These are phyloP conservation scores for Paramecium tetraurelia DNA, from an alignment of 73 alveolate species.

Conservation along the genomic window DNA sequence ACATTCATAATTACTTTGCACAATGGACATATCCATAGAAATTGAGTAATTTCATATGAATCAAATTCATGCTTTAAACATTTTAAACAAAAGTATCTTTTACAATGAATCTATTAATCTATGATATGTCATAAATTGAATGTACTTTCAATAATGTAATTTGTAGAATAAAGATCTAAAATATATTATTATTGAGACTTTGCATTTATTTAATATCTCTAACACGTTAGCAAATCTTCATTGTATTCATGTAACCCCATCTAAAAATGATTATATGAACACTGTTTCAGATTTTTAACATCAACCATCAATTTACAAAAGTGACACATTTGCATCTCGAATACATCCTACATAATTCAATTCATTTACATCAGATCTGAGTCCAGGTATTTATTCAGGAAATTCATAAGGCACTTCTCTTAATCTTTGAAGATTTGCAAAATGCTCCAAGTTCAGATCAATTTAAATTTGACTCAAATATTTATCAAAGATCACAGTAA, in stretches of 20 bases:
- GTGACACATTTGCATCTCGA: not conserved
- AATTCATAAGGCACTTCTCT: conserved; percentile 6
- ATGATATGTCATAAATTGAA: not conserved
- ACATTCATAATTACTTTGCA: not conserved
- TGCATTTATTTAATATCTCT: not conserved
- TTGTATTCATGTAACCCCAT: conserved; percentile 14
- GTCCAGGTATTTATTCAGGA: not conserved
- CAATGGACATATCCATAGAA: not conserved
- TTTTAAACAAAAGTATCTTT: conserved; percentile 11
- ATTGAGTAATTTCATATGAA: not conserved
- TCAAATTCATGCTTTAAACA: conserved; percentile 35
- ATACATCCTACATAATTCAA: not conserved
- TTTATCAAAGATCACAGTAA: not conserved
- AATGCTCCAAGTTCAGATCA: not conserved
- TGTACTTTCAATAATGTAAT: conserved; percentile 12
- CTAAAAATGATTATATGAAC: not conserved
- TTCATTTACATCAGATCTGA: not conserved
- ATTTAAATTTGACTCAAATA: not conserved
- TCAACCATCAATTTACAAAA: conserved; percentile 14
- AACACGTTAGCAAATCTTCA: not conserved
- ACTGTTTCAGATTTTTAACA: not conserved
- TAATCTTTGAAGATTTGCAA: not conserved
- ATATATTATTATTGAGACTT: not conserved
- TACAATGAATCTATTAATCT: not conserved
- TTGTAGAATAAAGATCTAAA: conserved; percentile 4